Percentiles rank a stretch among this genome's conserved stretches.
Conservation (phyloP, 2,329 filamentous ascomycete genomes). For the Aureobasidium namibiae region DNA sequence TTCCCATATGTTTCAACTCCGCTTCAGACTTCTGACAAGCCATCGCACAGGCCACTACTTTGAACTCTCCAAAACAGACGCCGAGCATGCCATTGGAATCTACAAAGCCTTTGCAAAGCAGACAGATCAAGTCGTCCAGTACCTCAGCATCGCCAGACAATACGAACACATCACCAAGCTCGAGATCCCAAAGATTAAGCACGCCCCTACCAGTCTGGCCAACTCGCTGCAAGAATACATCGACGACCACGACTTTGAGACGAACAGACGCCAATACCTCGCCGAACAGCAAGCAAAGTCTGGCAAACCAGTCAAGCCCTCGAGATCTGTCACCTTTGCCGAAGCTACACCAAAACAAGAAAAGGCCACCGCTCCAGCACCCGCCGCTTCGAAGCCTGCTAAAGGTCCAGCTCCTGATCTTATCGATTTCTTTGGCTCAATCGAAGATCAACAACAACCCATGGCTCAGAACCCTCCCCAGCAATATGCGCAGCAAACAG, state of each 20-base stretch:
- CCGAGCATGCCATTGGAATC: conserved; percentile 81
- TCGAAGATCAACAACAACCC: conserved; percentile 77
- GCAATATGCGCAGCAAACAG: conserved; percentile 36
- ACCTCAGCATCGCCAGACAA: conserved; percentile 75
- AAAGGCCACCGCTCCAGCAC: conserved; percentile 2
- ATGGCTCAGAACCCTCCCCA: conserved; percentile 29
- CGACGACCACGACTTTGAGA: conserved; percentile 88
- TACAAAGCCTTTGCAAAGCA: conserved; percentile 89
- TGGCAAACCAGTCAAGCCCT: conserved; percentile 30
- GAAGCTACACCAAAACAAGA: background rate
- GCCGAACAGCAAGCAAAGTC: conserved; percentile 73
- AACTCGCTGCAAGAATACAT: conserved; percentile 90
- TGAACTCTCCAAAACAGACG: conserved; percentile 92
- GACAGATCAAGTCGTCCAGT: conserved; percentile 87
- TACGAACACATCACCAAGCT: conserved; percentile 88
- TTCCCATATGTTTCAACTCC: background rate
- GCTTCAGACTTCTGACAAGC: conserved; percentile 14
- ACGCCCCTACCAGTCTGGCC: conserved; percentile 86
- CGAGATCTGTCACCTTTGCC: background rate
- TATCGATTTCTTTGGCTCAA: conserved; percentile 92
- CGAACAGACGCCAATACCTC: conserved; percentile 84
- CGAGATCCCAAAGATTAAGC: conserved; percentile 93
- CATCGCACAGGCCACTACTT: conserved; percentile 77
- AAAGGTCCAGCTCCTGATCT: conserved; percentile 68
- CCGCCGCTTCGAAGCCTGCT: conserved; percentile 27